Evolutionary conservation across 2,329 filamentous ascomycete species (phyloP).

Genomic region (Arthrinium puccinioides): DNA sequence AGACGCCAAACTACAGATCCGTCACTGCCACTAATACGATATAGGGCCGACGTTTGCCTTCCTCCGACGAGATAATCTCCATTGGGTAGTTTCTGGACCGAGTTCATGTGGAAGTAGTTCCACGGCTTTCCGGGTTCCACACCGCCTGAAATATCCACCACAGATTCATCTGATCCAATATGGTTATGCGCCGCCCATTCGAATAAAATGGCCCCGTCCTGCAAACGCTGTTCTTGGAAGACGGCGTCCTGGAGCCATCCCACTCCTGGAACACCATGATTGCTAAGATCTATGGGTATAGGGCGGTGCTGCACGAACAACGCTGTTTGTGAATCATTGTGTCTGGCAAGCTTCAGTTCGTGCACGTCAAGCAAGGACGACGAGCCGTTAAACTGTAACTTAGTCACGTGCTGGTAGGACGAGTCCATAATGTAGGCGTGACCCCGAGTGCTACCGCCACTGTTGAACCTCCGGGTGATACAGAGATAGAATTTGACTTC

Average conservation of each 20-base stretch:
- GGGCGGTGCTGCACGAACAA: background rate
- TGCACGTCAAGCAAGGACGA: background rate
- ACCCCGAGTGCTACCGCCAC: background rate
- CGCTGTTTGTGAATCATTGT: too few relatives aligned
- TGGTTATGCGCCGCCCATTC: background rate
- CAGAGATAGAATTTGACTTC: too few relatives aligned
- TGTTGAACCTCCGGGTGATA: background rate
- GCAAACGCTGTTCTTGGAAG: background rate
- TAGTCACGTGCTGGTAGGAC: background rate
- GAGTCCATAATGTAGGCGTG: background rate
- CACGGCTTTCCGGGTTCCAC: slow-evolving; percentile 24
- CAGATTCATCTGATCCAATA: background rate
- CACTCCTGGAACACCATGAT: background rate
- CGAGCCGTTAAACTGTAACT: background rate
- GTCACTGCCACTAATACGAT: slow-evolving; percentile 32
- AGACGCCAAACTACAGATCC: slow-evolving; percentile 43
- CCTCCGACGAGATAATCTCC: slow-evolving; percentile 36
- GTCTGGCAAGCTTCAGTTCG: background rate
- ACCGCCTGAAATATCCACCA: background rate
- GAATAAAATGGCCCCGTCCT: background rate
- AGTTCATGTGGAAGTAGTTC: slow-evolving; percentile 51
- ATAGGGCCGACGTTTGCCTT: slow-evolving; percentile 31
- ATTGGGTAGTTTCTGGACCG: slow-evolving; percentile 38
- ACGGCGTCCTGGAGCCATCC: background rate
- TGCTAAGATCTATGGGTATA: background rate